Percentiles rank a stretch among this genome's conserved stretches.
phyloP scores from a whole-genome alignment of 192 early-diverging fungal genomes.

The Gamsiella multidivaricata region DNA sequence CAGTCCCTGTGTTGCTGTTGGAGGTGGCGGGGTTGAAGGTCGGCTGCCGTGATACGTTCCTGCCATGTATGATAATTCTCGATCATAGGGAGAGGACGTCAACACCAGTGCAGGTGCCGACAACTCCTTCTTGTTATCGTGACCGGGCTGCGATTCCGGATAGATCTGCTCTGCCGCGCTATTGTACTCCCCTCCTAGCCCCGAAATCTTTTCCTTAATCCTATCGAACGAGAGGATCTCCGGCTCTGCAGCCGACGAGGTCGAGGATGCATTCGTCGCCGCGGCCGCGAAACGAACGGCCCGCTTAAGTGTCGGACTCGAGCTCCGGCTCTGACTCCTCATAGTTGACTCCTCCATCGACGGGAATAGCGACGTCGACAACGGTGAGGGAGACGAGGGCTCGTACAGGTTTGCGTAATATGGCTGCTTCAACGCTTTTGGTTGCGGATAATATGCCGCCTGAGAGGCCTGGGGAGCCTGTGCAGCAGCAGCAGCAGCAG shows the following conservation, averaged over 20 bases:
- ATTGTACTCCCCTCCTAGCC: slow-evolving; percentile 17
- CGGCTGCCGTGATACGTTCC: slow-evolving; percentile 8
- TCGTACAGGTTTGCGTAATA: slow-evolving; percentile 26
- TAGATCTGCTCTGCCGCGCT: slow-evolving; percentile 16
- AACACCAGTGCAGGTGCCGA: too few relatives aligned
- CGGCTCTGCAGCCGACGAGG: too few relatives aligned
- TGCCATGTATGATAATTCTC: neutral
- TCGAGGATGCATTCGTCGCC: slow-evolving; percentile 15
- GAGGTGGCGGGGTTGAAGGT: slow-evolving; percentile 17
- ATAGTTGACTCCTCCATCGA: too few relatives aligned
- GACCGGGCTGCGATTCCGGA: slow-evolving; percentile 18
- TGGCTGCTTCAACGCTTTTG: slow-evolving; percentile 4
- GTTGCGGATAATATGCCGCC: neutral
- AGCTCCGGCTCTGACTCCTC: slow-evolving; percentile 29
- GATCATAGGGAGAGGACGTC: neutral
- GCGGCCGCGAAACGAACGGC: slow-evolving; percentile 31
- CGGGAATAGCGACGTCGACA: slow-evolving; percentile 31
- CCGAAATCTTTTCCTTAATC: slow-evolving; percentile 12
- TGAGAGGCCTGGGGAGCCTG: too few relatives aligned
- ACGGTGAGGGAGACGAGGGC: slow-evolving; percentile 35
- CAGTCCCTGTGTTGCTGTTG: too few relatives aligned
- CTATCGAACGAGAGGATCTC: neutral
- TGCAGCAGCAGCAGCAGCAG: too few relatives aligned
- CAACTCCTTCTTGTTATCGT: slow-evolving; percentile 30
- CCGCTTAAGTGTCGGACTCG: slow-evolving; percentile 38